phyloP scores from a whole-genome alignment of 2,329 filamentous ascomycete genomes.

The Gliomastix tumulicola region DNA sequence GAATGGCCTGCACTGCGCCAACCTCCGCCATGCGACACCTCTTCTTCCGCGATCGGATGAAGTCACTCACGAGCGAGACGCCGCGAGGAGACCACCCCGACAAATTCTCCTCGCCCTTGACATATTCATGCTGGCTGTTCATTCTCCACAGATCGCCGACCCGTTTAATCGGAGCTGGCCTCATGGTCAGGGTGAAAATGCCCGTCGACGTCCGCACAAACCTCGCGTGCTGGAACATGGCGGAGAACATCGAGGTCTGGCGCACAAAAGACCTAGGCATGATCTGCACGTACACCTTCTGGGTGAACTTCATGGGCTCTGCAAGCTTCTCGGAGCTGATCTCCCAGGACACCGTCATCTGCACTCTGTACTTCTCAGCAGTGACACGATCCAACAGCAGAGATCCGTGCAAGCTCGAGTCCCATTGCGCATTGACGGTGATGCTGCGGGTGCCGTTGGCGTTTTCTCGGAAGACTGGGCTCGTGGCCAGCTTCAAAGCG shows the following conservation, averaged over 20 bases:
- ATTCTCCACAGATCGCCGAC: slow-evolving; percentile 93
- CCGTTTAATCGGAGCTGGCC: slow-evolving; percentile 83
- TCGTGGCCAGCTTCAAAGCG: slow-evolving; percentile 66
- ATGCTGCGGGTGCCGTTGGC: slow-evolving; percentile 86
- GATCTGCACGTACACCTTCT: slow-evolving; percentile 77
- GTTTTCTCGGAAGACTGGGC: slow-evolving; percentile 76
- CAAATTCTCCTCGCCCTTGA: slow-evolving; percentile 89
- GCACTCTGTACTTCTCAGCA: slow-evolving; percentile 85
- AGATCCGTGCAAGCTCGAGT: slow-evolving; percentile 87
- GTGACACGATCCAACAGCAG: slow-evolving; percentile 91
- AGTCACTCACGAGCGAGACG: slow-evolving; percentile 86
- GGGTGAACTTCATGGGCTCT: slow-evolving; percentile 81
- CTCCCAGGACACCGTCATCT: slow-evolving; percentile 82
- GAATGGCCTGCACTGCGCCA: slow-evolving; percentile 61
- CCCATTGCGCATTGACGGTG: slow-evolving; percentile 88
- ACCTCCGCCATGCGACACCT: slow-evolving; percentile 72
- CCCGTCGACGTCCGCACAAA: slow-evolving; percentile 82
- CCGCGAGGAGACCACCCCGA: slow-evolving; percentile 82
- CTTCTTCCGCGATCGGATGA: slow-evolving; percentile 67
- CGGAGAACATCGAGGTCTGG: slow-evolving; percentile 78
- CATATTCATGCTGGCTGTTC: slow-evolving; percentile 90
- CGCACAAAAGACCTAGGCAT: slow-evolving; percentile 77
- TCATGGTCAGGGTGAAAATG: slow-evolving; percentile 80
- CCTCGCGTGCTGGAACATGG: slow-evolving; percentile 77
- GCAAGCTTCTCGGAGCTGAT: slow-evolving; percentile 75